Conservation (phyloP, 1,139 yeast genomes). For the Candida labiduridarum region DNA sequence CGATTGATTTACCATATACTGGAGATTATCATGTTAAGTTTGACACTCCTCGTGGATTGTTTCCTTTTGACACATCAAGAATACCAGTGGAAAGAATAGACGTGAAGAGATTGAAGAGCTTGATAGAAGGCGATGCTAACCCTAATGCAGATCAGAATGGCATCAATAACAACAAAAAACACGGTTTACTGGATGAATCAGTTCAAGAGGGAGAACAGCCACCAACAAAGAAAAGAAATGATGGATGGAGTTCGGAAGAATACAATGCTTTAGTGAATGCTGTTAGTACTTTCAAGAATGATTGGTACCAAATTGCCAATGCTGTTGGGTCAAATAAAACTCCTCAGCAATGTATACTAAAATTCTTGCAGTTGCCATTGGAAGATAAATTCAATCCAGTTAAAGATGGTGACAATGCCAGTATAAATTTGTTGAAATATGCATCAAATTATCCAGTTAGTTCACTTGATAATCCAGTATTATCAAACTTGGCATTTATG, state of each 20-base stretch:
- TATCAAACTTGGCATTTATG: conserved; percentile 86
- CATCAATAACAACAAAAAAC: conserved; percentile 9
- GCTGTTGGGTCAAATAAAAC: conserved; percentile 61
- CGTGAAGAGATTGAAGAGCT: conserved; percentile 55
- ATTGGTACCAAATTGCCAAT: conserved; percentile 76
- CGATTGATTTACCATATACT: conserved; percentile 59
- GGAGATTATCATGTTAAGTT: conserved; percentile 69
- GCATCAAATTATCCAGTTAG: conserved; percentile 84
- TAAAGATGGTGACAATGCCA: conserved; percentile 46
- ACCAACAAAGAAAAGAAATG: conserved; percentile 35
- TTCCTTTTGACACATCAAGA: conserved; percentile 85
- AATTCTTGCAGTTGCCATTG: conserved; percentile 79
- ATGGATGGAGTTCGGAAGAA: conserved; percentile 70
- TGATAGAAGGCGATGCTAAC: conserved; percentile 27
- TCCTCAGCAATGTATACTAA: conserved; percentile 79
- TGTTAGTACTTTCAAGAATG: conserved; percentile 57
- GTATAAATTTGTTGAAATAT: conserved; percentile 66
- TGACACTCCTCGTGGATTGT: conserved; percentile 93
- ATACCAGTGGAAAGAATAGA: conserved; percentile 58
- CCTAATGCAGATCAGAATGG: conserved; percentile 8
- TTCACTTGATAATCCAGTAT: conserved; percentile 87
- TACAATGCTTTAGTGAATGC: conserved; percentile 61
- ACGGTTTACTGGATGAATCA: conserved; percentile 6
- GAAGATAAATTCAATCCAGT: conserved; percentile 70
- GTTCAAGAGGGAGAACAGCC: conserved; percentile 8